Conservation (phyloP, 768 basidiomycete genomes). For the Trametes gibbosa region DNA sequence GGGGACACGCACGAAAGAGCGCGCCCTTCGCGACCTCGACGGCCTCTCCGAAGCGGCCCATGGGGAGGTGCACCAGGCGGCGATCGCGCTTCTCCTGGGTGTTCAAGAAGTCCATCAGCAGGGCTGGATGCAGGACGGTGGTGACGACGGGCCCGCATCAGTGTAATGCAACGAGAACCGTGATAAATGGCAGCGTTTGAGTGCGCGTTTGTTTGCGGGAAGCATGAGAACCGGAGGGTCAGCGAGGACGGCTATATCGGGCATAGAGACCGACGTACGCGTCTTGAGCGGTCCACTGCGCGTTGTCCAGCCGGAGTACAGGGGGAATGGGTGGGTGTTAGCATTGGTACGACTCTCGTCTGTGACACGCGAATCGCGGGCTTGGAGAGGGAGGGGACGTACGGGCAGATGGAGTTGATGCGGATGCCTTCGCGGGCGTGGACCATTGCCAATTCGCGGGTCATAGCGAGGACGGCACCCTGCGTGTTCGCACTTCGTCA, state of each 20-base stretch:
- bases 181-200: too few species aligned
- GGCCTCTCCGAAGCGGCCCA: constrained; percentile 98
- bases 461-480: constrained; percentile 99
- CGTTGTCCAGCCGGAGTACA: background rate
- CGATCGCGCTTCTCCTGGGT: constrained; percentile 94
- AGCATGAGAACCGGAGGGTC: background rate
- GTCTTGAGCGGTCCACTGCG: constrained; percentile 90
- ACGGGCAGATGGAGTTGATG: constrained; percentile 95
- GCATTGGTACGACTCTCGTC: background rate
- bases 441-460: constrained; percentile 94
- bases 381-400: constrained; percentile 37
- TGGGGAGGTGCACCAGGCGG: constrained; percentile 85
- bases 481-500: constrained; percentile 25
- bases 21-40: constrained; percentile 92
- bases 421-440: constrained; percentile 98
- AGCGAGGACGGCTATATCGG: background rate
- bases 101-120: constrained; percentile 98
- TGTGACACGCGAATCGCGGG: background rate
- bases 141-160: background rate
- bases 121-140: constrained; percentile 47
- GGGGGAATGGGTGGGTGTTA: too few species aligned
- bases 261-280: constrained; percentile 49
- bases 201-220: too few species aligned
- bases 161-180: background rate
- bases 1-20: constrained; percentile 72